A percentile compares a stretch with the other conserved stretches of the same genome.
These are phyloP conservation scores for Wickerhamomyces mucosus DNA, from an alignment of 805 yeast species.

Conservation along the genomic window DNA sequence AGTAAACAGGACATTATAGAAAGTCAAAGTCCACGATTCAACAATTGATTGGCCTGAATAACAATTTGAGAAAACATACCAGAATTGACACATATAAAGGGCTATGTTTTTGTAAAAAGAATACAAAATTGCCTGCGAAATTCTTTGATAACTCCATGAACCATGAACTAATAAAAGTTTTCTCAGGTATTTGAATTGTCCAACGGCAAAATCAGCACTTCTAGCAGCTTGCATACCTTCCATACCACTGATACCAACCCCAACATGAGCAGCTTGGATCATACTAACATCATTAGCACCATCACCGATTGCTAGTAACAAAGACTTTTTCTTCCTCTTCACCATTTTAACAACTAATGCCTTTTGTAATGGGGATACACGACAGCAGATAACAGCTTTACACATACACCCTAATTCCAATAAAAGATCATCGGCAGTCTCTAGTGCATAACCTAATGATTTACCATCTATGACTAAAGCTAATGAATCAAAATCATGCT, in stretches of 20 bases:
- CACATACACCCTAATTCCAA: slow-evolving; percentile 77
- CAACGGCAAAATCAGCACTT: slow-evolving; percentile 94
- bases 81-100: slow-evolving; percentile 94
- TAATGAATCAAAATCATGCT: slow-evolving; percentile 63
- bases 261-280: slow-evolving; percentile 99
- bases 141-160: slow-evolving; percentile 94
- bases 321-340: slow-evolving; percentile 63
- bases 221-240: slow-evolving; percentile 99
- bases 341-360: slow-evolving; percentile 95
- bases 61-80: slow-evolving; percentile 91
- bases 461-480: slow-evolving; percentile 94
- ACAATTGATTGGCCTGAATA: slow-evolving; percentile 93
- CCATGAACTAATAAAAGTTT: slow-evolving; percentile 90
- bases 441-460: slow-evolving; percentile 79
- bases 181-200: slow-evolving; percentile 82
- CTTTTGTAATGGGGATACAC: slow-evolving; percentile 96
- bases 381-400: slow-evolving; percentile 94
- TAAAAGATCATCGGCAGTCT: slow-evolving; percentile 70
- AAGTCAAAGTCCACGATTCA: slow-evolving; percentile 97
- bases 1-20: slow-evolving; percentile 89
- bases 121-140: slow-evolving; percentile 84
- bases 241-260: slow-evolving; percentile 98
- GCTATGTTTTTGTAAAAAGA: slow-evolving; percentile 95
- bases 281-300: slow-evolving; percentile 99
- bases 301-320: slow-evolving; percentile 89